Evolutionary conservation across 2,329 filamentous ascomycete species (phyloP).

Genomic region (Colletotrichum zoysiae): DNA sequence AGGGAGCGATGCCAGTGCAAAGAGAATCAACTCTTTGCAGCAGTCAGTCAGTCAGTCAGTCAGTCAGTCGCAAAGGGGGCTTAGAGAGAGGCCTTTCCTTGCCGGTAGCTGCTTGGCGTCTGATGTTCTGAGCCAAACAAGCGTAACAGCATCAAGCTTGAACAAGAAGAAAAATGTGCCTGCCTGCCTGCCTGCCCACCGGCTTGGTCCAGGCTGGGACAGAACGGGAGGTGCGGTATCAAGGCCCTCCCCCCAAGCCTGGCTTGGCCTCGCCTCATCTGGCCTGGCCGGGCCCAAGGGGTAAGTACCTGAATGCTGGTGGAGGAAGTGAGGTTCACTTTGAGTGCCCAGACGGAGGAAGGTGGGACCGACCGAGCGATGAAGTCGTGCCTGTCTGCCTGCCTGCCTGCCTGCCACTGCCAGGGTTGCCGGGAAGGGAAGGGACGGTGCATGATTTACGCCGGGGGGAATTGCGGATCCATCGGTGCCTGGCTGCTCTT

Average conservation of each 20-base stretch:
- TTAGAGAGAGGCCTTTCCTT: background rate
- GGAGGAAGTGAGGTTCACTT: constrained; percentile 41
- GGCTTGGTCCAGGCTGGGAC: no score
- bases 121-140: constrained; percentile 21
- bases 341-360: constrained; percentile 38
- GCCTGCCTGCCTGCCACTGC: background rate
- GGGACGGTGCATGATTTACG: constrained; percentile 36
- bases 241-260: constrained; percentile 14
- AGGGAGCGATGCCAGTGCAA: constrained; percentile 9
- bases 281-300: constrained; percentile 5
- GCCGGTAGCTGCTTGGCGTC: constrained; percentile 14
- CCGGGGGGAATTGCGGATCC: constrained; percentile 36
- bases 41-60: background rate
- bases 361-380: constrained; percentile 7
- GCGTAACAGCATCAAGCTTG: constrained; percentile 25
- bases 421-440: constrained; percentile 11
- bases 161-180: constrained; percentile 1
- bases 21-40: constrained; percentile 24
- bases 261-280: no score
- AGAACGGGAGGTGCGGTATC: constrained; percentile 10
- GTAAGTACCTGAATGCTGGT: constrained; percentile 25
- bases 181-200: no score
- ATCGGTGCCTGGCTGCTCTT: constrained; percentile 12
- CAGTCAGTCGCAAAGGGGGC: background rate
- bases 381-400: background rate